Evolutionary conservation across 371 early-diverging fungal genomes (phyloP).

Genomic region (Ordospora pajunii): DNA sequence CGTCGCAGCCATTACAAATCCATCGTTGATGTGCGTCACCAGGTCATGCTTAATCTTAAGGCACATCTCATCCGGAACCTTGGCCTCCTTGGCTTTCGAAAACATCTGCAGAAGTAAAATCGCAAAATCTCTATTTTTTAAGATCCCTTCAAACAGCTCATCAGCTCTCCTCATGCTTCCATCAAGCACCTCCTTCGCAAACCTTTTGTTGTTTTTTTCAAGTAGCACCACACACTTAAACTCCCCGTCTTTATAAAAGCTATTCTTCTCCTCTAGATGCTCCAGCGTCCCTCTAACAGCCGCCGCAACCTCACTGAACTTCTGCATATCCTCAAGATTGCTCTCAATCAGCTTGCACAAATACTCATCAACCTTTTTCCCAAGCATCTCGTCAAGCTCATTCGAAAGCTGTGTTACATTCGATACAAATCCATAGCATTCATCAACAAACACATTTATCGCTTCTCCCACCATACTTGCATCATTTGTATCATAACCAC

Average conservation of each 20-base stretch:
- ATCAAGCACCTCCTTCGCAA: background rate
- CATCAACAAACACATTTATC: conserved; percentile 15
- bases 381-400: conserved; percentile 44
- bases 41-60: background rate
- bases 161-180: background rate
- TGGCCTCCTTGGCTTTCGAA: background rate
- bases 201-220: background rate
- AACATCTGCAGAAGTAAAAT: background rate
- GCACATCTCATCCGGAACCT: background rate
- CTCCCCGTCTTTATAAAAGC: background rate
- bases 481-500: background rate
- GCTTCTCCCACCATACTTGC: background rate
- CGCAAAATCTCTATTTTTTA: background rate
- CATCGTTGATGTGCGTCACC: background rate
- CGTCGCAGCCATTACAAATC: background rate
- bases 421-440: conserved; percentile 11
- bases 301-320: background rate
- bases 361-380: conserved; percentile 23
- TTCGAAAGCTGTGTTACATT: conserved; percentile 10
- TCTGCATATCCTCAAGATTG: background rate
- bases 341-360: background rate
- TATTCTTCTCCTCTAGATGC: background rate
- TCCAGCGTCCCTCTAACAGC: background rate
- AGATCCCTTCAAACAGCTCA: background rate
- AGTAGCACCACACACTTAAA: background rate